Conservation (phyloP, 805 yeast genomes). For the Cyberlindnera xylosilytica region DNA sequence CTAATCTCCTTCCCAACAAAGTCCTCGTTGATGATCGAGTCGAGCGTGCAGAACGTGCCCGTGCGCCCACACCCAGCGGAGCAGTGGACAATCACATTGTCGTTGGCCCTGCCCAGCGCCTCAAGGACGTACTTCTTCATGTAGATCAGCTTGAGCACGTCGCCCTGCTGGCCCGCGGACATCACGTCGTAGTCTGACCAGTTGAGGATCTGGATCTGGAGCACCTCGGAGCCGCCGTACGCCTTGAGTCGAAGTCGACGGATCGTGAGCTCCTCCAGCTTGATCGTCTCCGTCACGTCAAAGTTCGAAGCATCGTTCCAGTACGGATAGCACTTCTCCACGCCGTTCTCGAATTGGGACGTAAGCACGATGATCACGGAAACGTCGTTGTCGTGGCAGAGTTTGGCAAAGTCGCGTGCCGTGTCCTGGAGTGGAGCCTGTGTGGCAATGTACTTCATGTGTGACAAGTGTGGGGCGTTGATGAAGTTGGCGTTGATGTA, state of each 20-base stretch:
- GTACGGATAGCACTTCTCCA: slow-evolving; percentile 78
- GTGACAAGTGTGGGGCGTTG: slow-evolving; percentile 20
- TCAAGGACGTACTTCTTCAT: slow-evolving; percentile 43
- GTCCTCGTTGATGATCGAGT: slow-evolving; percentile 46
- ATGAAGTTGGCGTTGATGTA: slow-evolving; percentile 65
- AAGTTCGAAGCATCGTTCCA: slow-evolving; percentile 64
- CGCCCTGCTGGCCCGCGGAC: slow-evolving; percentile 41
- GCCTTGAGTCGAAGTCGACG: slow-evolving; percentile 38
- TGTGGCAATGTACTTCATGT: slow-evolving; percentile 66
- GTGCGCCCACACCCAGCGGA: slow-evolving; percentile 98
- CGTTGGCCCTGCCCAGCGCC: slow-evolving; percentile 16
- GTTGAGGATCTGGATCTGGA: slow-evolving; percentile 71
- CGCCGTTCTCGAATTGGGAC: slow-evolving; percentile 68
- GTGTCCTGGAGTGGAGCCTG: slow-evolving; percentile 85
- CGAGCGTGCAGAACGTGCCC: slow-evolving; percentile 80
- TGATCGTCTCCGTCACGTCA: slow-evolving; percentile 10
- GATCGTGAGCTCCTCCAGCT: slow-evolving; percentile 29
- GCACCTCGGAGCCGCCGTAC: slow-evolving; percentile 44
- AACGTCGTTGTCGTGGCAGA: slow-evolving; percentile 59
- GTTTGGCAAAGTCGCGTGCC: slow-evolving; percentile 80
- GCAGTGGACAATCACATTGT: slow-evolving; percentile 70
- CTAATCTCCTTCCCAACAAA: neutral
- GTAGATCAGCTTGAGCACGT: slow-evolving; percentile 51
- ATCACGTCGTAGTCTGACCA: slow-evolving; percentile 86
- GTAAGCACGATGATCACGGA: slow-evolving; percentile 75